Evolutionary conservation across 108 stramenopile genomes (phyloP).

Genomic region (Mediolabrus comicus): DNA sequence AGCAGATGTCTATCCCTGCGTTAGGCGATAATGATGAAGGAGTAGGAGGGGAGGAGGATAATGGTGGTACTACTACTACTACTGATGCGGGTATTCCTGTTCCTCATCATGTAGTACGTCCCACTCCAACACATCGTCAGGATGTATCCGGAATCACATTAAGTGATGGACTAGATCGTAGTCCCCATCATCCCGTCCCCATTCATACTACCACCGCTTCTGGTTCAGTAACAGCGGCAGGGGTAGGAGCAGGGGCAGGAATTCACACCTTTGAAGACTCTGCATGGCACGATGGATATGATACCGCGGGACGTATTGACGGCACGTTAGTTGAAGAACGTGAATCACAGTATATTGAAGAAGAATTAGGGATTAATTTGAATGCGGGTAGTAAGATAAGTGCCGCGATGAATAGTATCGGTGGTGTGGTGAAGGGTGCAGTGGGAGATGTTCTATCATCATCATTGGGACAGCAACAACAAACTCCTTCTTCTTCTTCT

Average conservation of each 20-base stretch:
- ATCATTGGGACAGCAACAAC: neutral
- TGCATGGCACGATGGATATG: constrained; percentile 36
- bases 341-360: constrained; percentile 23
- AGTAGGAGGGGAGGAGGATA: neutral
- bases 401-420: neutral
- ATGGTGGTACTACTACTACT: neutral
- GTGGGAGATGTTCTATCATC: neutral
- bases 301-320: constrained; percentile 29
- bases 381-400: neutral
- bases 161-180: neutral
- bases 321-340: constrained; percentile 35
- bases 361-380: constrained; percentile 2
- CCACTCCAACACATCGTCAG: neutral
- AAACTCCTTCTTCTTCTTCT: too few species aligned
- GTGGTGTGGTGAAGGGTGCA: neutral
- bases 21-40: neutral
- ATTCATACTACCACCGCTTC: neutral
- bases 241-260: too few species aligned
- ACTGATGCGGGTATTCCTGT: neutral
- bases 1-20: neutral
- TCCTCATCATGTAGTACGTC: neutral
- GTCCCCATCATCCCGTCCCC: neutral
- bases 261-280: constrained; percentile 27
- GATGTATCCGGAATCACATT: neutral
- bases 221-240: too few species aligned